Conservation (phyloP, 352 stramenopile genomes). For the Sclerospora graminicola region DNA sequence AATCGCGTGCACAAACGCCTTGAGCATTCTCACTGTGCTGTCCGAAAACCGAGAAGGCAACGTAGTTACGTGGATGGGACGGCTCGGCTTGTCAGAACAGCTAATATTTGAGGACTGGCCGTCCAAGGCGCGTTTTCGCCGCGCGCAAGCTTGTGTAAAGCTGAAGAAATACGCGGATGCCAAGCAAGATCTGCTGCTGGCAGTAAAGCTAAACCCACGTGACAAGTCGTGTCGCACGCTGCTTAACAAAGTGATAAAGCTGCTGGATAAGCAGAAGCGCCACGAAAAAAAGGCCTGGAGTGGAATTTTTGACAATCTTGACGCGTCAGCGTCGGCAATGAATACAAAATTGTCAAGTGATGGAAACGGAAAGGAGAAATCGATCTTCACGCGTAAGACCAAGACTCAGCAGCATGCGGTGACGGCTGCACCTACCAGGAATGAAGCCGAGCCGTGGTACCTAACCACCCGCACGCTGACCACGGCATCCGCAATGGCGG, state of each 20-base stretch:
- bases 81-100: slow-evolving; percentile 62
- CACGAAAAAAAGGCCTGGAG: slow-evolving; percentile 77
- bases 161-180: slow-evolving; percentile 63
- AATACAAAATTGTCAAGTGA: slow-evolving; percentile 7
- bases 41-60: slow-evolving; percentile 68
- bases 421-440: slow-evolving; percentile 1
- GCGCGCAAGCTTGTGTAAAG: slow-evolving; percentile 65
- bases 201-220: slow-evolving; percentile 68
- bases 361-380: slow-evolving; percentile 27
- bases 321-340: slow-evolving; percentile 17
- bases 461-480: slow-evolving; percentile 44
- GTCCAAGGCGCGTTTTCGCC: slow-evolving; percentile 77
- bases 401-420: slow-evolving; percentile 30
- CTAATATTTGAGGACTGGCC: slow-evolving; percentile 82
- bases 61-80: slow-evolving; percentile 79
- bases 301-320: slow-evolving; percentile 59
- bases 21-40: slow-evolving; percentile 71
- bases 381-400: slow-evolving; percentile 67
- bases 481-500: slow-evolving; percentile 58
- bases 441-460: slow-evolving; percentile 42
- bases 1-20: slow-evolving; percentile 71
- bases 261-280: slow-evolving; percentile 63
- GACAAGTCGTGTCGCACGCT: slow-evolving; percentile 74
- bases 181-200: slow-evolving; percentile 67
- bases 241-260: slow-evolving; percentile 59